Conservation (phyloP, 352 stramenopile species). For the Globisporangium parvum region DNA sequence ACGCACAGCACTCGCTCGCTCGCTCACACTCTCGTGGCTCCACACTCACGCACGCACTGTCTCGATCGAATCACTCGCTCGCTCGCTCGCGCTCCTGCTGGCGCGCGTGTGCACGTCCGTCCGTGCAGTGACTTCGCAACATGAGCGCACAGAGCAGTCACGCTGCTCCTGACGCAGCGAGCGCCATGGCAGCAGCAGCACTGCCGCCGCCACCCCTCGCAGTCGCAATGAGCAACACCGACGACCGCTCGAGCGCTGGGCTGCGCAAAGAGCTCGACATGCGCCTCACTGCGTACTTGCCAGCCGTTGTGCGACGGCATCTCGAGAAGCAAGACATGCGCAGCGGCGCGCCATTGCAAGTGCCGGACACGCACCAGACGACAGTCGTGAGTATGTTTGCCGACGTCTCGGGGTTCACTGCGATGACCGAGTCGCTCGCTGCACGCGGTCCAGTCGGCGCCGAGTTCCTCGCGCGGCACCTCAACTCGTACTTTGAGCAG, state of each 20-base stretch:
- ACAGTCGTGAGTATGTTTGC: conserved; percentile 90
- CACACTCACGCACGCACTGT: too few relatives aligned
- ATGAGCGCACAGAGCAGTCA: too few relatives aligned
- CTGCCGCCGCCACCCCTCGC: too few relatives aligned
- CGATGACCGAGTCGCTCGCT: conserved; percentile 89
- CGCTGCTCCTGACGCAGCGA: background rate
- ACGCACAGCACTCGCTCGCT: too few relatives aligned
- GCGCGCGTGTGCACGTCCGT: too few relatives aligned
- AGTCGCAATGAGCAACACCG: background rate
- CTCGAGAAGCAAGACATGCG: conserved; percentile 55
- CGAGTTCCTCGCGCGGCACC: conserved; percentile 85
- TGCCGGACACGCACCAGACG: conserved; percentile 70
- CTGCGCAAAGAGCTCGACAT: conserved; percentile 79
- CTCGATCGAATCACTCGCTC: too few relatives aligned
- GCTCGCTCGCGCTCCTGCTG: too few relatives aligned
- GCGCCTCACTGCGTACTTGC: conserved; percentile 76
- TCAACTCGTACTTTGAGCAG: conserved; percentile 94
- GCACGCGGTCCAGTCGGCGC: conserved; percentile 77
- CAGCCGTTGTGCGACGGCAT: conserved; percentile 69
- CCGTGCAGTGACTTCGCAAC: too few relatives aligned
- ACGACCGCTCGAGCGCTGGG: conserved; percentile 11
- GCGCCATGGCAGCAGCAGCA: background rate
- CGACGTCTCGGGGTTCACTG: conserved; percentile 93
- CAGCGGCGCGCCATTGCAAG: conserved; percentile 16
- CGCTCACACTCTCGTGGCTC: too few relatives aligned